Percentiles rank a stretch among this genome's conserved stretches.
These are phyloP conservation scores for Rhynchospora breviuscula DNA, from an alignment of 176 grass and related monocot genomes.

Conservation along the genomic window DNA sequence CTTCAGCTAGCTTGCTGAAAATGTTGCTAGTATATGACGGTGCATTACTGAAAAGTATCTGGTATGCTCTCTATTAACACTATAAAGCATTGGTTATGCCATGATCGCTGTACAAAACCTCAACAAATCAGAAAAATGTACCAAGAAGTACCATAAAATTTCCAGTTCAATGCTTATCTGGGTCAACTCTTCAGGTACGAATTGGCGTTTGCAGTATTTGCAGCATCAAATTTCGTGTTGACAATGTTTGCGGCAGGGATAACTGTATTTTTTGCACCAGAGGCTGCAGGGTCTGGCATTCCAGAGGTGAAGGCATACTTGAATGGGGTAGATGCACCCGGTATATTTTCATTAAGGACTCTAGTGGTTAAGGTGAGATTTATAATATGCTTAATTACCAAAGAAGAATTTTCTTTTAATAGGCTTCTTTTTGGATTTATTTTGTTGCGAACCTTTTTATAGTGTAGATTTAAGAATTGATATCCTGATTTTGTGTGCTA, in stretches of 20 bases:
- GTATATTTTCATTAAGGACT: conserved; percentile 77
- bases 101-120: background rate
- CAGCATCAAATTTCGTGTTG: conserved; percentile 54
- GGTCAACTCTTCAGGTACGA: conserved; percentile 23
- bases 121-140: background rate
- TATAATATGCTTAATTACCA: background rate
- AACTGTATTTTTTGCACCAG: conserved; percentile 71
- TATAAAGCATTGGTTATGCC: background rate
- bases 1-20: background rate
- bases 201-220: conserved; percentile 66
- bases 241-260: conserved; percentile 64
- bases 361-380: conserved; percentile 69
- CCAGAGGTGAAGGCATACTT: conserved; percentile 89
- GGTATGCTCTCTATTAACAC: background rate
- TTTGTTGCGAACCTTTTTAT: background rate
- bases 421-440: background rate
- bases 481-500: background rate
- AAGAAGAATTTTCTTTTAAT: background rate
- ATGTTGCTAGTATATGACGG: background rate
- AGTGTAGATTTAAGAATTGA: conserved; percentile 5
- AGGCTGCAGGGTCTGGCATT: conserved; percentile 84
- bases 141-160: background rate
- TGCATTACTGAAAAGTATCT: background rate
- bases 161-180: background rate
- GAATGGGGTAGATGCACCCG: conserved; percentile 82